A percentile compares a stretch with the other conserved stretches of the same genome.
Evolutionary conservation across 768 basidiomycete species (phyloP).

Genomic region (Leccinum subgranulosum): DNA sequence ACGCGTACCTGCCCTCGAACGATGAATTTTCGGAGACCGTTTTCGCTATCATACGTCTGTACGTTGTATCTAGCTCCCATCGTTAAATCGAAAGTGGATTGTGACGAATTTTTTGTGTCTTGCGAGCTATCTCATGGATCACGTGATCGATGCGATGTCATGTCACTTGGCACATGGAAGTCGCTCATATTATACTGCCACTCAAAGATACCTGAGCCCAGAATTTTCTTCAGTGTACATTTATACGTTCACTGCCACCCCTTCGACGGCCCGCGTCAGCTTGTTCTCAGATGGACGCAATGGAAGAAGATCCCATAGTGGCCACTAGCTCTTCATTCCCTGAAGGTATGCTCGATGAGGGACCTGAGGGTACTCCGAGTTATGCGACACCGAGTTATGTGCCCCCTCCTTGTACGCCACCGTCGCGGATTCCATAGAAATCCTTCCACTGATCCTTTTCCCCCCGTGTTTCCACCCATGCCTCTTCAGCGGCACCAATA

Average conservation of each 20-base stretch:
- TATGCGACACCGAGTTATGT: constrained; percentile 12
- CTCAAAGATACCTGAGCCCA: constrained; percentile 21
- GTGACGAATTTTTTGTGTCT: not conserved
- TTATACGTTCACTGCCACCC: not conserved
- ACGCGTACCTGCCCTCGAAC: not conserved
- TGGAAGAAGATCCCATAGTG: constrained; percentile 34
- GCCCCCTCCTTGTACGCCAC: constrained; percentile 20
- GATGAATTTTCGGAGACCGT: not conserved
- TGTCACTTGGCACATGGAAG: constrained; percentile 2
- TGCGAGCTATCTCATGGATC: constrained; percentile 1
- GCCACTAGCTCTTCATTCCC: constrained; percentile 19
- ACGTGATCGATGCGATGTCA: constrained; percentile 16
- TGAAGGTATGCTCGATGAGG: constrained; percentile 17
- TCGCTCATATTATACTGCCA: constrained; percentile 16
- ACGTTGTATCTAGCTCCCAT: constrained; percentile 3
- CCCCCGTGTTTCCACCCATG: not conserved
- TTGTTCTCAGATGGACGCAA: constrained; percentile 29
- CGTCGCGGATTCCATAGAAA: not conserved
- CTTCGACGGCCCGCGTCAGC: not conserved
- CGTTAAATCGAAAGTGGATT: constrained; percentile 1
- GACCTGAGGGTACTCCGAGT: constrained; percentile 11
- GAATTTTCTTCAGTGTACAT: constrained; percentile 1
- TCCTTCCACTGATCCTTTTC: constrained; percentile 11
- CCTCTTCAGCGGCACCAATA: constrained; percentile 20
- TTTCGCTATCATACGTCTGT: constrained; percentile 1